Evolutionary conservation across 164 flowering plant species (phyloP).

Genomic region (Saururus chinensis): DNA sequence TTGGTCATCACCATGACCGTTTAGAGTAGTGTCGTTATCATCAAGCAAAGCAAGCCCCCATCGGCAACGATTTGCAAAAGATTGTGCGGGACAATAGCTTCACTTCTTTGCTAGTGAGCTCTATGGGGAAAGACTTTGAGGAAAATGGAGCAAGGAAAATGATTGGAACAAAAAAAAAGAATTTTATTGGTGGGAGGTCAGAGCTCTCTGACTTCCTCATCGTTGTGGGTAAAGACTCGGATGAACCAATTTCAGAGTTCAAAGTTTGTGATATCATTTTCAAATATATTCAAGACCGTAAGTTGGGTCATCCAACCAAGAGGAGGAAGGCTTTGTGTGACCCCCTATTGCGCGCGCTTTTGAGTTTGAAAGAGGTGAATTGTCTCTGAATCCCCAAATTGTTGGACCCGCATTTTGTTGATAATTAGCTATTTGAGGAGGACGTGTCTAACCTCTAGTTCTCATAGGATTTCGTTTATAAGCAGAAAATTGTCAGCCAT

Average conservation of each 20-base stretch:
- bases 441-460: conserved; percentile 11
- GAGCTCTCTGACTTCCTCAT: conserved; percentile 41
- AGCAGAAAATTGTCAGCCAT: conserved; percentile 9
- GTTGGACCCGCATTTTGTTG: conserved; percentile 45
- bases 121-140: too few species aligned
- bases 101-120: too few species aligned
- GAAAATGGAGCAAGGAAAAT: conserved; percentile 3
- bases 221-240: conserved; percentile 43
- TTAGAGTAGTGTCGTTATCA: too few species aligned
- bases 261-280: conserved; percentile 20
- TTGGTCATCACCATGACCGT: too few species aligned
- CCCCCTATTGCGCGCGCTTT: conserved; percentile 25
- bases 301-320: neutral
- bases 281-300: too few species aligned
- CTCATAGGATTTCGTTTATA: too few species aligned
- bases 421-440: conserved; percentile 37
- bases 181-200: conserved; percentile 81
- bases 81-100: too few species aligned
- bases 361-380: conserved; percentile 36
- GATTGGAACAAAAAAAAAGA: conserved; percentile 23
- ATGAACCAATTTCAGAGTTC: conserved; percentile 22
- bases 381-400: conserved; percentile 26
- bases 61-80: too few species aligned
- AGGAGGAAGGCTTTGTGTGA: conserved; percentile 56
- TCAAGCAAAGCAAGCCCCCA: too few species aligned